Evolutionary conservation across 129 eudicot species (phyloP), one percentile per base, ranked within the genome.

Genomic region (Erigeron canadensis): DNA sequence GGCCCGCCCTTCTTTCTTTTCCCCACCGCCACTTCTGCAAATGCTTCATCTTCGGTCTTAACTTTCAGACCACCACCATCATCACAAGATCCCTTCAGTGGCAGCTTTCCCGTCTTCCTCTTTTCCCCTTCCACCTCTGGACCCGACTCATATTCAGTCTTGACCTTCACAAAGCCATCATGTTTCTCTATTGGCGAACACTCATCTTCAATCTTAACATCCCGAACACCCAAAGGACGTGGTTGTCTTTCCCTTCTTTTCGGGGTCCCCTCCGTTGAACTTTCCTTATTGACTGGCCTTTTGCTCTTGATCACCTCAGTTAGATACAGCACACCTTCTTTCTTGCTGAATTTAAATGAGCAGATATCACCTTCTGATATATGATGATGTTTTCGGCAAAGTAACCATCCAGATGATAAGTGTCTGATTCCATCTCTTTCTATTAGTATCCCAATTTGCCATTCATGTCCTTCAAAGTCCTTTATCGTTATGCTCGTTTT

Each of bases 381-480:
- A 0, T 63, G 39, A 37, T 44, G 44, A 42, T 70, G 4, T 8
- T 17, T 12, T 37, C 77, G 66, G 51, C 70, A 77, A 15, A 0
- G 13, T 7, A 22, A 16, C 81, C 81, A 77, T 7, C 81, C 72
- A 5, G 65, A 1, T 34, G 81, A 51, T 41, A 77, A 17, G 55
- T 43, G 21, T 53, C 8, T 70, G 59, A 22, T 53, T 1, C 0
- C 2, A 8, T 12, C 11, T 55, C 34, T 42, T 19, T 63, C 60
- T 6, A 3, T 8, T 5, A 19, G 1, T 17, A 77, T 50, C 66
- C 66, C 65, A 21, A 77, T 8, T 4, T 0, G 28, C 81, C 81
- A 77, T 63, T 63, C 72, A 23, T 70, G 51, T 3, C 77, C 81
- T 51, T 70, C 67, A 7, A 50, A 22, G 4, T 77, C 70, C 53